phyloP scores from a whole-genome alignment of 106 monocot genomes.

The Phalaenopsis equestris region DNA sequence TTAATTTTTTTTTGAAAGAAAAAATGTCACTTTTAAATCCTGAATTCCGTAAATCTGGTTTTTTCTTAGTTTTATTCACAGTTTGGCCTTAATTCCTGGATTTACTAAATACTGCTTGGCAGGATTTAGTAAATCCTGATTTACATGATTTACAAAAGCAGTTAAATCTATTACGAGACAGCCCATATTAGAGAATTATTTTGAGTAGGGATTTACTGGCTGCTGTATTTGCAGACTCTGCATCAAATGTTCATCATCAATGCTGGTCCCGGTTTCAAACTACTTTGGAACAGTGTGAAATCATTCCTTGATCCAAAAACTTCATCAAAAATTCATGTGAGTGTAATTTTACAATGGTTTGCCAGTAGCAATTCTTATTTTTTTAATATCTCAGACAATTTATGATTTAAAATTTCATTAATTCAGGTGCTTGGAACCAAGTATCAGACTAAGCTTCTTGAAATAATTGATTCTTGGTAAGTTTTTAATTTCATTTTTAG shows the following conservation, averaged over 20 bases:
- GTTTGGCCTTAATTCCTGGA: too few species aligned
- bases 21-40: too few species aligned
- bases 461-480: constrained; percentile 49
- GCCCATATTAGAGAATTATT: background rate
- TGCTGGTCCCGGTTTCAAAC: constrained; percentile 62
- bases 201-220: background rate
- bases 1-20: too few species aligned
- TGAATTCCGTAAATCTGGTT: too few species aligned
- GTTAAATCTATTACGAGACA: too few species aligned
- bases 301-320: constrained; percentile 75
- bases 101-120: too few species aligned
- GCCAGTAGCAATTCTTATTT: background rate
- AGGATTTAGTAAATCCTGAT: too few species aligned
- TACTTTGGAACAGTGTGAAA: constrained; percentile 65
- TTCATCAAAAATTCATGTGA: constrained; percentile 65
- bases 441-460: constrained; percentile 41
- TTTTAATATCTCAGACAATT: background rate
- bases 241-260: constrained; percentile 60
- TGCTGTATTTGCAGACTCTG: constrained; percentile 5
- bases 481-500: background rate
- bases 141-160: too few species aligned
- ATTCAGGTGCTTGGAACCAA: constrained; percentile 48
- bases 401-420: background rate
- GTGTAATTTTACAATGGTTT: background rate
- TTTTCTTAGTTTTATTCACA: too few species aligned